Evolutionary conservation across 164 flowering plant genomes (phyloP).

Genomic region (Vitis cinerea): DNA sequence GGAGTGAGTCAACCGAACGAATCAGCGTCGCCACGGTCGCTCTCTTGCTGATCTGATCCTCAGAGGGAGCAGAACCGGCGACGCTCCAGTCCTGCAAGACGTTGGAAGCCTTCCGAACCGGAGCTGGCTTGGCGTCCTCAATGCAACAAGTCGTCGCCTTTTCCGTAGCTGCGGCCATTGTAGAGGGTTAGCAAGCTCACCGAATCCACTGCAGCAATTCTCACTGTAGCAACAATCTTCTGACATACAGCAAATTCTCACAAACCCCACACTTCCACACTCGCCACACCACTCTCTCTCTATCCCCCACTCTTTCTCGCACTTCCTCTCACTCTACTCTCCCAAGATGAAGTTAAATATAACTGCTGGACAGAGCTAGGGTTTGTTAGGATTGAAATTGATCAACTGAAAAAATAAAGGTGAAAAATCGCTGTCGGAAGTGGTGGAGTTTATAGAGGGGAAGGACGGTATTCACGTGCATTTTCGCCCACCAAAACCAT

Average conservation of each 20-base stretch:
- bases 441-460: neutral
- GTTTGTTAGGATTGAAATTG: neutral
- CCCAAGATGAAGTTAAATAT: neutral
- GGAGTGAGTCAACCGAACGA: conserved; percentile 45
- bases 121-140: conserved; percentile 7
- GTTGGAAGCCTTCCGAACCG: conserved; percentile 9
- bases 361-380: neutral
- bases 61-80: conserved; percentile 19
- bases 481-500: neutral
- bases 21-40: conserved; percentile 44
- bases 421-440: neutral
- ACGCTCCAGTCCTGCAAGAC: conserved; percentile 15
- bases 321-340: neutral
- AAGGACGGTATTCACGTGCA: neutral
- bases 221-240: conserved; percentile 23
- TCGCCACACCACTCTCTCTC: neutral
- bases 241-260: conserved; percentile 34
- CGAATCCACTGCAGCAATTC: conserved; percentile 27
- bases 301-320: neutral
- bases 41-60: conserved; percentile 32
- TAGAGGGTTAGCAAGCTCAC: conserved; percentile 38
- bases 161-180: conserved; percentile 56
- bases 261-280: neutral
- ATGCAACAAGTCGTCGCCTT: conserved; percentile 37
- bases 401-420: neutral